Evolutionary conservation across 1,139 yeast species (phyloP).

Genomic region (Yamadazyma trypodendri): DNA sequence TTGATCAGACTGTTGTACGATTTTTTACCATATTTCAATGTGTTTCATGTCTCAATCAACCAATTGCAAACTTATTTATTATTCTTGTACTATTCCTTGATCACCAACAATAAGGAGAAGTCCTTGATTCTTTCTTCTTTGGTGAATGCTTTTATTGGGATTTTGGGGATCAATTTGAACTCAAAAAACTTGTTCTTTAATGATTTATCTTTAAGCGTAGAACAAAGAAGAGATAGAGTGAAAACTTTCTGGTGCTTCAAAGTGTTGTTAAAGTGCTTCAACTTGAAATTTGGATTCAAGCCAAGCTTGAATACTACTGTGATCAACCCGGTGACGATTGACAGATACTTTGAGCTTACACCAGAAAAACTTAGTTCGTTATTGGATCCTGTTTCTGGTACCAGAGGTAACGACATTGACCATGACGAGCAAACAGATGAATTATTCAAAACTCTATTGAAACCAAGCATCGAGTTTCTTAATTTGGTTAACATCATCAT

Average conservation of each 20-base stretch:
- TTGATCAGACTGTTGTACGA: constrained; percentile 42
- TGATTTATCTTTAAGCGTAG: constrained; percentile 38
- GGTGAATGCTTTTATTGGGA: constrained; percentile 47
- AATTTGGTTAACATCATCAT: constrained; percentile 46
- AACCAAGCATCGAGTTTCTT: constrained; percentile 47
- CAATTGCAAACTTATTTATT: constrained; percentile 45
- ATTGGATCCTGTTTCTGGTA: constrained; percentile 22
- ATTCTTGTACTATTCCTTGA: constrained; percentile 42
- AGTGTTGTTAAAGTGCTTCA: constrained; percentile 50
- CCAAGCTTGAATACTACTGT: constrained; percentile 50
- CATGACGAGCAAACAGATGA: constrained; percentile 26
- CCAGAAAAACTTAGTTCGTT: constrained; percentile 45
- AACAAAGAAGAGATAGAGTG: constrained; percentile 49
- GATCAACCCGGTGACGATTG: constrained; percentile 50
- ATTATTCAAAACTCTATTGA: constrained; percentile 37
- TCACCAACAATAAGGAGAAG: constrained; percentile 49
- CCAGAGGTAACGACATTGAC: constrained; percentile 3
- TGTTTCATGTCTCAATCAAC: constrained; percentile 40
- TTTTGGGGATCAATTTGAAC: constrained; percentile 47
- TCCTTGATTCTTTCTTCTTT: constrained; percentile 42
- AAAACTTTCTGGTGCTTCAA: constrained; percentile 63
- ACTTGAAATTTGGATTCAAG: constrained; percentile 49
- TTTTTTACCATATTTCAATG: constrained; percentile 47
- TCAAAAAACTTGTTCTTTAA: constrained; percentile 47
- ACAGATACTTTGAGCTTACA: constrained; percentile 46